Evolutionary conservation across 768 basidiomycete genomes (phyloP).

Genomic region (Omphalotus guepiniiformis): DNA sequence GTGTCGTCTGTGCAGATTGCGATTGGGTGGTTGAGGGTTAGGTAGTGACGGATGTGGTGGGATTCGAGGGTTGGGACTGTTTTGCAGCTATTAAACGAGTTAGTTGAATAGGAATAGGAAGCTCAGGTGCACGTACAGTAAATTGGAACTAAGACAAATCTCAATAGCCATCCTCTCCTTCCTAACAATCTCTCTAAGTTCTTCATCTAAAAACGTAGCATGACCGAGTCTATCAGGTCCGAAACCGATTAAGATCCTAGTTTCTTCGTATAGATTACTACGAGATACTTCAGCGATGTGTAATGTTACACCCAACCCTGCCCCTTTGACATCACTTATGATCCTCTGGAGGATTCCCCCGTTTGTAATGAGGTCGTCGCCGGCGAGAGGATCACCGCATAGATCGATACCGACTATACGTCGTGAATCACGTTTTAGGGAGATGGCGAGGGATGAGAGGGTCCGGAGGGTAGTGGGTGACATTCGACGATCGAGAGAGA

Average conservation of each 20-base stretch:
- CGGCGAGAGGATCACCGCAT: slow-evolving; percentile 69
- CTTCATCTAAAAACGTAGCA: slow-evolving; percentile 71
- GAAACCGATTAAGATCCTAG: slow-evolving; percentile 54
- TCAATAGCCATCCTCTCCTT: slow-evolving; percentile 57
- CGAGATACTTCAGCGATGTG: slow-evolving; percentile 87
- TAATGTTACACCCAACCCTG: slow-evolving; percentile 68
- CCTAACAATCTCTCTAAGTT: slow-evolving; percentile 52
- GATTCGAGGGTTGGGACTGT: slow-evolving; percentile 60
- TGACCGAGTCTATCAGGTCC: slow-evolving; percentile 71
- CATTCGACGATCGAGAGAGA: slow-evolving; percentile 79
- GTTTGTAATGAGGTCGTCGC: slow-evolving; percentile 8
- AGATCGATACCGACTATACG: slow-evolving; percentile 76
- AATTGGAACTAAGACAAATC: slow-evolving; percentile 78
- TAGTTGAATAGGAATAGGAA: slow-evolving; percentile 1
- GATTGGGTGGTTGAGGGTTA: slow-evolving; percentile 61
- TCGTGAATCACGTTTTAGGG: slow-evolving; percentile 50
- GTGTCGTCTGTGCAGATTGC: slow-evolving; percentile 82
- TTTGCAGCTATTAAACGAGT: slow-evolving; percentile 48
- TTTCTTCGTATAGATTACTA: slow-evolving; percentile 56
- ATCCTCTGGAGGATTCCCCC: slow-evolving; percentile 22
- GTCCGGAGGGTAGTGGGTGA: slow-evolving; percentile 42
- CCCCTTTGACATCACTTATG: slow-evolving; percentile 50
- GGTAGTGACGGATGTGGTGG: slow-evolving; percentile 70
- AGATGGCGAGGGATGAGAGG: slow-evolving; percentile 52
- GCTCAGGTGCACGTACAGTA: slow-evolving; percentile 45